These are phyloP conservation scores for Candida loeiensis DNA, from an alignment of 805 yeast species.

Conservation along the genomic window DNA sequence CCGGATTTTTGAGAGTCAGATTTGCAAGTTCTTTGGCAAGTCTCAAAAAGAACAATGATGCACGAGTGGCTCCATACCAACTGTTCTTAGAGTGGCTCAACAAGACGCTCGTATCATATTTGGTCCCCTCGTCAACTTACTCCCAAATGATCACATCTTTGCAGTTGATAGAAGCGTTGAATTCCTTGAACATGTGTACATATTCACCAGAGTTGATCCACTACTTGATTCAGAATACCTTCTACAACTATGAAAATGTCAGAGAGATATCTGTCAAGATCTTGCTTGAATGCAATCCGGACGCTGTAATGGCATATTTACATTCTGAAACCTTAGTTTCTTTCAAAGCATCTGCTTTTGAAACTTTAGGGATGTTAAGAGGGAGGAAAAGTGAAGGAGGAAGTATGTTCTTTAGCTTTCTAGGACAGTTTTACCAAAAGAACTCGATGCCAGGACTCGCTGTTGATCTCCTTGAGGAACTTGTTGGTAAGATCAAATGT, in stretches of 20 bases:
- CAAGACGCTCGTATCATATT: slow-evolving; percentile 55
- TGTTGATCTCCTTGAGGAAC: slow-evolving; percentile 8
- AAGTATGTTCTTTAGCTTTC: slow-evolving; percentile 58
- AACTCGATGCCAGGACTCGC: neutral
- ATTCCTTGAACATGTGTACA: neutral
- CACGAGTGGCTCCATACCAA: slow-evolving; percentile 5
- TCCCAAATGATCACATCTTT: slow-evolving; percentile 29
- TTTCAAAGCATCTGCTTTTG: neutral
- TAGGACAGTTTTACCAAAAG: slow-evolving; percentile 24
- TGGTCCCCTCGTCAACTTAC: slow-evolving; percentile 47
- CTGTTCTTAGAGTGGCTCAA: slow-evolving; percentile 45
- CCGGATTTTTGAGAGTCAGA: slow-evolving; percentile 55
- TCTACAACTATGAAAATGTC: slow-evolving; percentile 76
- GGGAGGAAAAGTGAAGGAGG: slow-evolving; percentile 78
- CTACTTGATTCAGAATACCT: slow-evolving; percentile 55
- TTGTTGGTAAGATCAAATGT: slow-evolving; percentile 2
- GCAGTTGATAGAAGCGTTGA: slow-evolving; percentile 11
- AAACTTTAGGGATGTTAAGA: slow-evolving; percentile 36
- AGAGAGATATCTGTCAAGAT: slow-evolving; percentile 46
- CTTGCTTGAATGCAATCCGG: slow-evolving; percentile 18
- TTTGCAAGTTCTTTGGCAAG: slow-evolving; percentile 55
- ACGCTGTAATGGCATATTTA: neutral
- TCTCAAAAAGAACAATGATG: slow-evolving; percentile 12
- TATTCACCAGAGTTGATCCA: slow-evolving; percentile 30
- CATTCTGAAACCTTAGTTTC: neutral